Evolutionary conservation across 176 grass and related monocot species (phyloP).

Genomic region (Rhynchospora tenuis): DNA sequence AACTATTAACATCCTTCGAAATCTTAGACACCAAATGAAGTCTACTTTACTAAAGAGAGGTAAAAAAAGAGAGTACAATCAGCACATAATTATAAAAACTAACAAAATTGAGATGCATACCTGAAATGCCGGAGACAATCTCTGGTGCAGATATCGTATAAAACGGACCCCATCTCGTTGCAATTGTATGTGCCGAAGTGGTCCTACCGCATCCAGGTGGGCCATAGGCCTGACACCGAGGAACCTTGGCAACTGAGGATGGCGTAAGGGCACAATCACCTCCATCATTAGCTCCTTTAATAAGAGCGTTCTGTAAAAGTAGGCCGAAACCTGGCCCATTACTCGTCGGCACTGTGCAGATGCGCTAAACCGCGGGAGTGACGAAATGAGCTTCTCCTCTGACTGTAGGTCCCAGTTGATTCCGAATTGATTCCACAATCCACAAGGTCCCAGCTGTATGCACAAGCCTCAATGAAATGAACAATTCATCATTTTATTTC

Average conservation of each 20-base stretch:
- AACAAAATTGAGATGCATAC: slow-evolving; percentile 18
- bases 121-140: slow-evolving; percentile 77
- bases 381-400: too few species aligned
- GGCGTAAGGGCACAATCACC: slow-evolving; percentile 72
- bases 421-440: too few species aligned
- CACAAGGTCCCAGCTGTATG: too few species aligned
- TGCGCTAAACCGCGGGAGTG: too few species aligned
- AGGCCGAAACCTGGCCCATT: too few species aligned
- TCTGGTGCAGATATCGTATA: slow-evolving; percentile 90
- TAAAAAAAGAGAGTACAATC: not conserved
- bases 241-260: slow-evolving; percentile 52
- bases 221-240: slow-evolving; percentile 70
- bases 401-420: too few species aligned
- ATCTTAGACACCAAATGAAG: not conserved
- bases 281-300: slow-evolving; percentile 85
- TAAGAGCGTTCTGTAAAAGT: too few species aligned
- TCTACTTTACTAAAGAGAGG: not conserved
- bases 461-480: too few species aligned
- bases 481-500: too few species aligned
- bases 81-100: not conserved
- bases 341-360: too few species aligned
- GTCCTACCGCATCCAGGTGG: slow-evolving; percentile 90
- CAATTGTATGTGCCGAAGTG: slow-evolving; percentile 73
- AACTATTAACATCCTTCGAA: not conserved
- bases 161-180: slow-evolving; percentile 66